A percentile compares a stretch with the other conserved stretches of the same genome.
Conservation (phyloP, 352 stramenopile species). For the Pythium periplocum region DNA sequence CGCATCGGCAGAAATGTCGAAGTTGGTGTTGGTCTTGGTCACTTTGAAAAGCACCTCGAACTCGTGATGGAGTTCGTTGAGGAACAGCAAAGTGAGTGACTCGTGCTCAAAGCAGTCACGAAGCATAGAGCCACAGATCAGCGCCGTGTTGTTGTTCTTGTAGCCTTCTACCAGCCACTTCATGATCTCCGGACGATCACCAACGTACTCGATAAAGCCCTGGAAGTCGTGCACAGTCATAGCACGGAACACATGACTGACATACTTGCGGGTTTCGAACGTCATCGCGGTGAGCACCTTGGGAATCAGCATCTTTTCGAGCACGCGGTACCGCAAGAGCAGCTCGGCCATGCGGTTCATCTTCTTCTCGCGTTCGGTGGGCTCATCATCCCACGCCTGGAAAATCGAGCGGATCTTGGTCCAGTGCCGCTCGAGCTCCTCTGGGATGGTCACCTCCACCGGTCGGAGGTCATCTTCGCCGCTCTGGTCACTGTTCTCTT, state of each 20-base stretch:
- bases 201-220: constrained; percentile 56
- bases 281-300: constrained; percentile 67
- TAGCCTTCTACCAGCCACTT: constrained; percentile 72
- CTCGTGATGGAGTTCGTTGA: constrained; percentile 50
- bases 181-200: constrained; percentile 61
- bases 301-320: constrained; percentile 69
- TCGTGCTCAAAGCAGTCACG: constrained; percentile 75
- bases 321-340: constrained; percentile 59
- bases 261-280: constrained; percentile 82
- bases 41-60: constrained; percentile 68
- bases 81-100: constrained; percentile 50
- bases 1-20: constrained; percentile 80
- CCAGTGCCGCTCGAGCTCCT: constrained; percentile 70
- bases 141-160: constrained; percentile 57
- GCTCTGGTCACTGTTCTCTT: constrained; percentile 44
- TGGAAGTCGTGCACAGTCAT: constrained; percentile 70
- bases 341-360: constrained; percentile 78
- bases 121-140: constrained; percentile 78
- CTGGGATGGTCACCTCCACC: constrained; percentile 57
- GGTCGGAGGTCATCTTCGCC: constrained; percentile 33
- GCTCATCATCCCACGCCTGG: constrained; percentile 69
- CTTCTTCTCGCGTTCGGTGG: constrained; percentile 65
- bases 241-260: constrained; percentile 68
- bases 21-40: constrained; percentile 74
- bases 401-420: constrained; percentile 70